A percentile compares a stretch with the other conserved stretches of the same genome.
Conservation (phyloP, 306 rosid species). For the Leucaena leucocephala region DNA sequence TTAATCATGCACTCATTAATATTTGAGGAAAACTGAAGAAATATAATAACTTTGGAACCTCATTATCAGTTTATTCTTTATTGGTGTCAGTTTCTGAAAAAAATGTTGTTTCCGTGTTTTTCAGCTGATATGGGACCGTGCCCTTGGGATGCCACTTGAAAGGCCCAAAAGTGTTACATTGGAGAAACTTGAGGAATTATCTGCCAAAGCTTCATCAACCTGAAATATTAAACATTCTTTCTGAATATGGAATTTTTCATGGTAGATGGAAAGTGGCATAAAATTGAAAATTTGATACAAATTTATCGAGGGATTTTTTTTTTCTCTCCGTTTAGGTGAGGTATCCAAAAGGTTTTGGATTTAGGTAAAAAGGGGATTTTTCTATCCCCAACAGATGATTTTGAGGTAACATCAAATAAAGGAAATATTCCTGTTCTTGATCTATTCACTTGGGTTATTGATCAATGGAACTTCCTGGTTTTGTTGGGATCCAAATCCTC, state of each 20-base stretch:
- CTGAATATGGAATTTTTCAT: neutral
- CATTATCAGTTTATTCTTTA: neutral
- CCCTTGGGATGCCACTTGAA: slow-evolving; percentile 60
- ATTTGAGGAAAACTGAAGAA: neutral
- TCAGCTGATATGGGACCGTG: slow-evolving; percentile 63
- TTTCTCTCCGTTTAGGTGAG: neutral
- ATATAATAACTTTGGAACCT: neutral
- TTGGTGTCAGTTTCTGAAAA: slow-evolving; percentile 1
- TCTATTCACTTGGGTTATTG: slow-evolving; percentile 24
- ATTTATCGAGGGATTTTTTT: slow-evolving; percentile 1
- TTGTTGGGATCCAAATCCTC: too few relatives aligned
- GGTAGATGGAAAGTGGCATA: neutral
- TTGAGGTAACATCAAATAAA: slow-evolving; percentile 45
- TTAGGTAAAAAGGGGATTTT: slow-evolving; percentile 40
- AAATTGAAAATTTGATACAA: slow-evolving; percentile 25
- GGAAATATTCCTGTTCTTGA: slow-evolving; percentile 31
- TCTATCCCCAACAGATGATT: neutral
- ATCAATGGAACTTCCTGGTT: neutral
- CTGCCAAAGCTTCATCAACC: slow-evolving; percentile 21
- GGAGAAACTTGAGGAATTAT: slow-evolving; percentile 51
- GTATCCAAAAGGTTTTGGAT: slow-evolving; percentile 33
- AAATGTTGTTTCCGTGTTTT: slow-evolving; percentile 23
- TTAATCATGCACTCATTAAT: neutral
- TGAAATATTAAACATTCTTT: slow-evolving; percentile 17
- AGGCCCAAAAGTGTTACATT: slow-evolving; percentile 58